Evolutionary conservation across 306 rosid genomes (phyloP).

Genomic region (Pyrus betulifolia): DNA sequence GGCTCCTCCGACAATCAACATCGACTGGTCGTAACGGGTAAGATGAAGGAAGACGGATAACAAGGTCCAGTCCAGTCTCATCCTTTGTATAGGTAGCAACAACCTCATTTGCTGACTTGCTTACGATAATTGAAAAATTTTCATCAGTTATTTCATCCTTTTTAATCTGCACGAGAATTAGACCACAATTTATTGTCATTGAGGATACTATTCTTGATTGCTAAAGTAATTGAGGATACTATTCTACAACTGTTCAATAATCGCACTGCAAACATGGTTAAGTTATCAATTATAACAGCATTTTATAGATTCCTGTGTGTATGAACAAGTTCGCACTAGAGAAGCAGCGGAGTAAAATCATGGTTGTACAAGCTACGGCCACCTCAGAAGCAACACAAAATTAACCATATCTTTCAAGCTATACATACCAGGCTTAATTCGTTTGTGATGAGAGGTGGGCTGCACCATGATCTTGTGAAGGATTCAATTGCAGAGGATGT

Average conservation of each 20-base stretch:
- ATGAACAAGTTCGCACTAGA: neutral
- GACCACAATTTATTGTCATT: constrained; percentile 9
- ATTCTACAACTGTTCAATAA: neutral
- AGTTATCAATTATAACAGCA: neutral
- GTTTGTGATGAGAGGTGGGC: constrained; percentile 81
- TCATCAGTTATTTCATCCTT: constrained; percentile 67
- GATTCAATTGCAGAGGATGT: constrained; percentile 61
- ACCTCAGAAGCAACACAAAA: neutral
- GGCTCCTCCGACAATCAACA: constrained; percentile 84
- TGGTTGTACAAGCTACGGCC: neutral
- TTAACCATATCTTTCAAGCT: neutral
- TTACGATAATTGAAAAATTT: constrained; percentile 77
- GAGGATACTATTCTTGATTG: neutral
- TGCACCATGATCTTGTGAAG: constrained; percentile 76
- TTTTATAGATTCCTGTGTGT: neutral
- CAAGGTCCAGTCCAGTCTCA: constrained; percentile 95
- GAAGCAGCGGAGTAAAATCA: neutral
- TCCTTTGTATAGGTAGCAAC: constrained; percentile 97
- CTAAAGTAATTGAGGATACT: neutral
- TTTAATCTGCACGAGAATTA: constrained; percentile 64
- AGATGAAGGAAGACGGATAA: constrained; percentile 82
- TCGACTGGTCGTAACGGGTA: constrained; percentile 86
- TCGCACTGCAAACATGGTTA: neutral
- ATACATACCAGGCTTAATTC: constrained; percentile 73
- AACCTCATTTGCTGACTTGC: constrained; percentile 91